Evolutionary conservation across 176 grass and related monocot species (phyloP).

Genomic region (sorghum (Sorghum bicolor)): DNA sequence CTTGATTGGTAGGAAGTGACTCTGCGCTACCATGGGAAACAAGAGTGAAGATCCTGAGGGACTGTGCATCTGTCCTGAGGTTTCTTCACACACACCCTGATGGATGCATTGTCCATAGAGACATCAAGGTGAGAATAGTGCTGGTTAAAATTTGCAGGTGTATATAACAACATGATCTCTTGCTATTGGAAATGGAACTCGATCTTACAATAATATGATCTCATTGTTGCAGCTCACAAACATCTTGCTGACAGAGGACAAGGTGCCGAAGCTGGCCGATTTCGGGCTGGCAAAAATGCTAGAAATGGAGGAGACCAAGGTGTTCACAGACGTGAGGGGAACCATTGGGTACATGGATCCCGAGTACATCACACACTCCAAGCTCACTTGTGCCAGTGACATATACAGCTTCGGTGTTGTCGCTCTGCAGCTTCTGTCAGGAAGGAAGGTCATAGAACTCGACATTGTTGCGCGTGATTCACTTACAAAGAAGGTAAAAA

Average conservation of each 20-base stretch:
- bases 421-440: slow-evolving; percentile 53
- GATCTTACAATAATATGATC: no score
- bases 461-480: slow-evolving; percentile 54
- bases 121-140: slow-evolving; percentile 54
- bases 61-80: slow-evolving; percentile 55
- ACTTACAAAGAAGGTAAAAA: slow-evolving; percentile 57
- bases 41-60: slow-evolving; percentile 53
- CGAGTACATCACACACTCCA: slow-evolving; percentile 61
- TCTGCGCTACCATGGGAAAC: slow-evolving; percentile 47
- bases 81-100: slow-evolving; percentile 70
- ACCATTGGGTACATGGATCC: slow-evolving; percentile 83
- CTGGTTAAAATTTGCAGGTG: not conserved
- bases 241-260: slow-evolving; percentile 59
- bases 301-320: slow-evolving; percentile 58
- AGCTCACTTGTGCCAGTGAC: slow-evolving; percentile 57
- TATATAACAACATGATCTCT: no score
- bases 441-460: slow-evolving; percentile 69
- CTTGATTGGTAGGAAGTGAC: slow-evolving; percentile 40
- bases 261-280: slow-evolving; percentile 54
- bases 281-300: slow-evolving; percentile 59
- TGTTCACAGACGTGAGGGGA: slow-evolving; percentile 60
- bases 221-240: slow-evolving; percentile 50
- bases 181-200: no score
- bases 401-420: slow-evolving; percentile 74
- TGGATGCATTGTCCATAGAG: slow-evolving; percentile 65